Percentiles rank a stretch among this genome's conserved stretches.
Conservation (phyloP, 2,329 filamentous ascomycete genomes). For the Trichoderma sp. region DNA sequence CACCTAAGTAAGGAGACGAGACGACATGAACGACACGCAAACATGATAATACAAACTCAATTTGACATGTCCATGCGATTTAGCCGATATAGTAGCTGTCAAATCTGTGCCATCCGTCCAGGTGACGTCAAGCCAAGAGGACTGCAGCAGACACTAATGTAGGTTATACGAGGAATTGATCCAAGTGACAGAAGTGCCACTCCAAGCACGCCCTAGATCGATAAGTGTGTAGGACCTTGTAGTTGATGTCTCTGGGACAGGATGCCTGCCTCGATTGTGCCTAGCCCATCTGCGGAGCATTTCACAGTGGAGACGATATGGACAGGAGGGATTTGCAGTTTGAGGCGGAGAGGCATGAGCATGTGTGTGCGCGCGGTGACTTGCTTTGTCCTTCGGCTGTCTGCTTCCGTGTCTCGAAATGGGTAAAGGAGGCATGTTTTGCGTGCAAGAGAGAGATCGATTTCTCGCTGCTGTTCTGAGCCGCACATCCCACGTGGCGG, state of each 20-base stretch:
- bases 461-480: neutral
- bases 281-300: constrained; percentile 1
- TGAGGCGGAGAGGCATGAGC: neutral
- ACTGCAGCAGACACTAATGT: constrained; percentile 7
- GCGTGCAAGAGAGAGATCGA: neutral
- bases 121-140: constrained; percentile 19
- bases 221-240: neutral
- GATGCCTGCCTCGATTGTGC: neutral
- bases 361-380: neutral
- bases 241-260: neutral
- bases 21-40: constrained; percentile 19
- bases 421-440: neutral
- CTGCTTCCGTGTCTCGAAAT: neutral
- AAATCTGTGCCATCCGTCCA: neutral
- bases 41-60: constrained; percentile 23
- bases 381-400: neutral
- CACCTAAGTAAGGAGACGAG: neutral
- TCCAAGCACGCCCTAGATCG: neutral
- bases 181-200: neutral
- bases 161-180: constrained; percentile 11
- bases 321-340: neutral
- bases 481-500: constrained; percentile 15
- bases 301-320: neutral
- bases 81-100: constrained; percentile 3
- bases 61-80: neutral